A percentile compares a stretch with the other conserved stretches of the same genome.
phyloP scores from a whole-genome alignment of 495 filamentous ascomycete genomes.

The Aspergillus egyptiacus region DNA sequence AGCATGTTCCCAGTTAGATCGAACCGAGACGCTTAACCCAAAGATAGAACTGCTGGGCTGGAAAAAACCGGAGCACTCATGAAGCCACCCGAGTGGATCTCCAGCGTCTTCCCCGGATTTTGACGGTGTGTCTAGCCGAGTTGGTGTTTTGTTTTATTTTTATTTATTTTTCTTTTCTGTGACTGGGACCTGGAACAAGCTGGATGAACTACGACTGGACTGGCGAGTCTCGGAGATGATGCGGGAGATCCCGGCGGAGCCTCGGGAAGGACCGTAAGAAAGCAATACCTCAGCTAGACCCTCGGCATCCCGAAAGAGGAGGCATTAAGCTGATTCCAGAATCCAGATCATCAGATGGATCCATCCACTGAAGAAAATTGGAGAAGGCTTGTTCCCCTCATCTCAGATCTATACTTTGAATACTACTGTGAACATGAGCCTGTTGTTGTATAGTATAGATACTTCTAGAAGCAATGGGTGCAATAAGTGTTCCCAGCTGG shows the following conservation, averaged over 20 bases:
- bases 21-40: background rate
- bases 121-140: background rate
- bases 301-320: slow-evolving; percentile 1
- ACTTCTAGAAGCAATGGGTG: too few relatives aligned
- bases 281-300: slow-evolving; percentile 14
- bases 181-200: background rate
- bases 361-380: too few relatives aligned
- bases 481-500: too few relatives aligned
- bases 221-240: slow-evolving; percentile 7
- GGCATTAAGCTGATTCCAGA: too few relatives aligned
- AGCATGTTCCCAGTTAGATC: too few relatives aligned
- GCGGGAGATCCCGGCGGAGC: slow-evolving; percentile 19
- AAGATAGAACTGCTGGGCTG: background rate
- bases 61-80: background rate
- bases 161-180: background rate
- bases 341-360: background rate
- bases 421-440: too few relatives aligned
- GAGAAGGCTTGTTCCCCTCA: background rate
- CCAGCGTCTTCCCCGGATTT: slow-evolving; percentile 5
- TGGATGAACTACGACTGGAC: background rate
- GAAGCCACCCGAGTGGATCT: background rate
- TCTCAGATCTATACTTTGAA: too few relatives aligned
- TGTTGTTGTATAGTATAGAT: too few relatives aligned
- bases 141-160: background rate
- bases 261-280: slow-evolving; percentile 19